Conservation (phyloP, 2,329 filamentous ascomycete genomes). For the Lizonia empirigonia region DNA sequence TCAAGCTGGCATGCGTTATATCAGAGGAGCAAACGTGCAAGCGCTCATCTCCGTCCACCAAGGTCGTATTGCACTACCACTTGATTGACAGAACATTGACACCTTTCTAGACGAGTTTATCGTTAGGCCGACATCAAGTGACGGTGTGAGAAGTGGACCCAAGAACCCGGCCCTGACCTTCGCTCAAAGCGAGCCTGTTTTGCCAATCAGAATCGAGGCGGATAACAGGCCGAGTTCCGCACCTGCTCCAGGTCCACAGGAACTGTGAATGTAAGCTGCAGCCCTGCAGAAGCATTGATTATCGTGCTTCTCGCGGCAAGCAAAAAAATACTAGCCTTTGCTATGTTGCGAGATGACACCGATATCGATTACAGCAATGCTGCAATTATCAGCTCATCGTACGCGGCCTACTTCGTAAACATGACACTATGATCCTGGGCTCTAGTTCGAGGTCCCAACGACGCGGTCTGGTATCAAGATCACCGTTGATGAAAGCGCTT, state of each 20-base stretch:
- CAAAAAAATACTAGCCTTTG: slow-evolving; percentile 14
- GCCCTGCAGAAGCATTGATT: slow-evolving; percentile 23
- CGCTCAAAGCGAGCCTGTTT: slow-evolving; percentile 13
- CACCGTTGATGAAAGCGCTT: slow-evolving; percentile 31
- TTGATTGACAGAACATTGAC: not conserved
- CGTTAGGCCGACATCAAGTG: slow-evolving; percentile 13
- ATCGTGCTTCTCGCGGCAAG: slow-evolving; percentile 45
- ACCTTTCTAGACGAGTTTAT: slow-evolving; percentile 5
- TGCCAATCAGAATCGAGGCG: slow-evolving; percentile 33
- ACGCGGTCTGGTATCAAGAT: slow-evolving; percentile 36
- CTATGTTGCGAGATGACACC: slow-evolving; percentile 8
- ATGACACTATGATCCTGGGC: slow-evolving; percentile 26
- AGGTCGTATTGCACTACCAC: slow-evolving; percentile 1
- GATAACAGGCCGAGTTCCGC: slow-evolving; percentile 11
- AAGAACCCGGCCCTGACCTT: slow-evolving; percentile 20
- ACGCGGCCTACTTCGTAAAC: slow-evolving; percentile 2
- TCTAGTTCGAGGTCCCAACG: slow-evolving; percentile 37
- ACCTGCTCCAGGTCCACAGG: slow-evolving; percentile 17
- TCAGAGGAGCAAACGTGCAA: not conserved
- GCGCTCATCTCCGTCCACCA: slow-evolving; percentile 11
- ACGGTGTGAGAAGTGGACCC: slow-evolving; percentile 24
- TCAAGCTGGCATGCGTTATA: slow-evolving; percentile 6
- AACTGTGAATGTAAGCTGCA: slow-evolving; percentile 12
- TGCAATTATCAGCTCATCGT: slow-evolving; percentile 17
- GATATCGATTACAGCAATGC: not conserved